Evolutionary conservation across 805 yeast genomes (phyloP).

Genomic region (Yarrowia sp.): DNA sequence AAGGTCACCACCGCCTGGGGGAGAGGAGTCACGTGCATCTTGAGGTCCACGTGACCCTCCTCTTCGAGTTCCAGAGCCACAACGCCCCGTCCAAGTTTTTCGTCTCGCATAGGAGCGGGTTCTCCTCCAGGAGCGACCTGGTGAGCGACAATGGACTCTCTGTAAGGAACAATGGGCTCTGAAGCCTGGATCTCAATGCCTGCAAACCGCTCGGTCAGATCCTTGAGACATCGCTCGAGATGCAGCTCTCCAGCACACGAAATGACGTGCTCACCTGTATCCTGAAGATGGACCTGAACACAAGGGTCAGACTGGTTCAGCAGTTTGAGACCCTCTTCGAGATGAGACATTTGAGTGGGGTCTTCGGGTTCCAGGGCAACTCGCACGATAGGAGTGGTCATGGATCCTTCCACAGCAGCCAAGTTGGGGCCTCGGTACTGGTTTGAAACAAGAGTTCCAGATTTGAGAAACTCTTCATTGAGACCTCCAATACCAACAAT

Average conservation of each 20-base stretch:
- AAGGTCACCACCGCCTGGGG: slow-evolving; percentile 54
- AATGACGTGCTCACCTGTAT: slow-evolving; percentile 89
- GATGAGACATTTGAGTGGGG: slow-evolving; percentile 75
- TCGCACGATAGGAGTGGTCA: slow-evolving; percentile 77
- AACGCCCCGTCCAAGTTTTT: slow-evolving; percentile 41
- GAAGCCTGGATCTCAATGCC: slow-evolving; percentile 85
- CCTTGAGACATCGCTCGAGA: slow-evolving; percentile 91
- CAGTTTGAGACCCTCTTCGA: slow-evolving; percentile 79
- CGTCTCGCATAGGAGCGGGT: slow-evolving; percentile 34
- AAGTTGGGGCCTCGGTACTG: slow-evolving; percentile 69
- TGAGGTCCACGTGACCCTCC: slow-evolving; percentile 56
- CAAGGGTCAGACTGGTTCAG: slow-evolving; percentile 93
- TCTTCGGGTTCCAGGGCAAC: slow-evolving; percentile 96
- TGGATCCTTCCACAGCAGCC: slow-evolving; percentile 69
- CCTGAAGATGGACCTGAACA: slow-evolving; percentile 83
- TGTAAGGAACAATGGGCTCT: slow-evolving; percentile 91
- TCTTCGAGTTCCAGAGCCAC: slow-evolving; percentile 54
- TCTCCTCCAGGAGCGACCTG: slow-evolving; percentile 51
- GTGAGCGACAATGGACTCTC: slow-evolving; percentile 74
- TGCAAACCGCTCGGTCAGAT: slow-evolving; percentile 88
- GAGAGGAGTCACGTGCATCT: slow-evolving; percentile 60
- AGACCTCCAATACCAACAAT: slow-evolving; percentile 94
- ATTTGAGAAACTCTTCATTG: slow-evolving; percentile 80
- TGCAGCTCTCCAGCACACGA: slow-evolving; percentile 98
- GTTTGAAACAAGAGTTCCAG: slow-evolving; percentile 77